phyloP scores from a whole-genome alignment of 1,284 basidiomycete genomes.

The Neonothopanus nambi region DNA sequence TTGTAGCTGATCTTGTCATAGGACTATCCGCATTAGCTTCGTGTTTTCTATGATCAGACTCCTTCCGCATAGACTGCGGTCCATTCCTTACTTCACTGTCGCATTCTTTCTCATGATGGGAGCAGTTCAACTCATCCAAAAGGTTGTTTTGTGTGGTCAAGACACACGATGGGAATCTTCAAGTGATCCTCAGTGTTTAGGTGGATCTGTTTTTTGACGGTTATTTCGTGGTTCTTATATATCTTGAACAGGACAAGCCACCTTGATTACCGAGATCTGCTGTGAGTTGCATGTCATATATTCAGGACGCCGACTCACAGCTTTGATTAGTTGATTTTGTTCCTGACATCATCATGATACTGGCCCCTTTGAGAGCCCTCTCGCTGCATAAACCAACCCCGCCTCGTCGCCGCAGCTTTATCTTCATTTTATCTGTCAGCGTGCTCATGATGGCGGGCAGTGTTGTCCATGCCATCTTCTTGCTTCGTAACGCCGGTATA shows the following conservation, averaged over 20 bases:
- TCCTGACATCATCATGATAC: neutral
- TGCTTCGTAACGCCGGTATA: neutral
- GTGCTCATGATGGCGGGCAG: conserved; percentile 5
- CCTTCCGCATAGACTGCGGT: conserved; percentile 4
- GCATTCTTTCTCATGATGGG: conserved; percentile 10
- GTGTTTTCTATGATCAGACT: conserved; percentile 11
- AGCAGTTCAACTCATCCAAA: conserved; percentile 4
- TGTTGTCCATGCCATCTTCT: conserved; percentile 11
- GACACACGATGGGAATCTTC: conserved; percentile 6
- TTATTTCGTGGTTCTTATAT: neutral
- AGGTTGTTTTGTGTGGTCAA: conserved; percentile 6
- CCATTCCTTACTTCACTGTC: conserved; percentile 4
- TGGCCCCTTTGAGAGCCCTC: neutral
- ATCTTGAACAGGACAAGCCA: neutral
- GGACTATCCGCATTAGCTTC: conserved; percentile 12
- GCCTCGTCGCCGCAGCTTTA: neutral
- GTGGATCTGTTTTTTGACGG: conserved; percentile 1
- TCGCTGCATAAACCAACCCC: neutral
- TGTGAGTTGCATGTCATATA: neutral
- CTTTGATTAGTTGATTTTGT: conserved; percentile 1
- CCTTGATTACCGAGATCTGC: conserved; percentile 1
- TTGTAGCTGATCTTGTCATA: neutral
- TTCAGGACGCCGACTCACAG: neutral
- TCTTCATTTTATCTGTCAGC: neutral
- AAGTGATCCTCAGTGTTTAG: conserved; percentile 9